Conservation (phyloP, 1,284 basidiomycete species). For the Fistulinella cinereoalba region DNA sequence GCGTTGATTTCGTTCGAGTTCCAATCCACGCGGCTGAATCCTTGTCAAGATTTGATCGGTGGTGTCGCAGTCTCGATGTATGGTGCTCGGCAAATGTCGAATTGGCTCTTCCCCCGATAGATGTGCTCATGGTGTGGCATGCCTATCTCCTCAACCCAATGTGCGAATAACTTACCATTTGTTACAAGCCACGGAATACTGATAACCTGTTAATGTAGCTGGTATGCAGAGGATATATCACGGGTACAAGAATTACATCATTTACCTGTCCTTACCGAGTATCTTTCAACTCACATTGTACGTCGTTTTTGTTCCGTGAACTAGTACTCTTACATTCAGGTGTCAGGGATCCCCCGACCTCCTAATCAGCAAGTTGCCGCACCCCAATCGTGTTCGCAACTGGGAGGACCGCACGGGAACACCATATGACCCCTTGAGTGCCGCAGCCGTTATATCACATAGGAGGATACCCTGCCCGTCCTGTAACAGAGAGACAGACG, state of each 20-base stretch:
- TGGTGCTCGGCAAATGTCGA: neutral
- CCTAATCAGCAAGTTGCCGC: constrained; percentile 12
- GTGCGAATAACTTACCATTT: constrained; percentile 19
- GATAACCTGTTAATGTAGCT: constrained; percentile 17
- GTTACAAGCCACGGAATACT: neutral
- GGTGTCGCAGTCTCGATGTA: constrained; percentile 11
- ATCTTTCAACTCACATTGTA: constrained; percentile 10
- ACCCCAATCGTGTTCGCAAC: constrained; percentile 6
- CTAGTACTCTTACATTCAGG: neutral
- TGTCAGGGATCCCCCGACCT: constrained; percentile 14
- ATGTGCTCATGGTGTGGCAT: constrained; percentile 49
- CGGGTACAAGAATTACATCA: constrained; percentile 12
- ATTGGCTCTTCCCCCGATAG: constrained; percentile 36
- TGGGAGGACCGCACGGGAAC: constrained; percentile 29
- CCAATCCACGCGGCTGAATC: too few relatives aligned
- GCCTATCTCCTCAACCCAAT: constrained; percentile 44
- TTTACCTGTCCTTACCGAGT: constrained; percentile 14
- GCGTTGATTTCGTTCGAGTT: neutral
- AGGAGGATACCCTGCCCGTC: constrained; percentile 9
- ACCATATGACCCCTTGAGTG: constrained; percentile 33
- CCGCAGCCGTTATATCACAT: constrained; percentile 2
- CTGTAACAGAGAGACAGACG: constrained; percentile 2
- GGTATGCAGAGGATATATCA: constrained; percentile 35
- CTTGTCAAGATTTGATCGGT: constrained; percentile 16
- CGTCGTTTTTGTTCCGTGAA: neutral